These are phyloP conservation scores for Spathaspora sp. DNA, from an alignment of 1,139 yeast species.

Conservation along the genomic window DNA sequence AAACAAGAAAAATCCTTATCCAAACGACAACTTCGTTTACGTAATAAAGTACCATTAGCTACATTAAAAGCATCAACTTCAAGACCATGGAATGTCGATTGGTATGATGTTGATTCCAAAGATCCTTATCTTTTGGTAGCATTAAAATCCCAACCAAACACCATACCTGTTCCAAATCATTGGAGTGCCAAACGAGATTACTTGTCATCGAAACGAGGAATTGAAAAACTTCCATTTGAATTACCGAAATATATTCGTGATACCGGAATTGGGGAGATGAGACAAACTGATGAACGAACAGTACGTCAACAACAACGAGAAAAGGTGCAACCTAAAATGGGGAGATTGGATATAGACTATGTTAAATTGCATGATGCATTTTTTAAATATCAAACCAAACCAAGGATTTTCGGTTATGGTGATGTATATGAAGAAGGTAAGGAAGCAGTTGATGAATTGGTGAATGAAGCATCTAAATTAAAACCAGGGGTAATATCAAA, in stretches of 20 bases:
- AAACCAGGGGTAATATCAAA: constrained; percentile 71
- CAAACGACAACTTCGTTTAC: constrained; percentile 47
- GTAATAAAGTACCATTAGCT: constrained; percentile 64
- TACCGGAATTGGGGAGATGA: constrained; percentile 89
- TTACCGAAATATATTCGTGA: constrained; percentile 76
- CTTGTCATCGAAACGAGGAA: constrained; percentile 66
- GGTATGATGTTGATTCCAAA: constrained; percentile 83
- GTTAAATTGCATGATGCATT: constrained; percentile 83
- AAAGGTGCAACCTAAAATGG: constrained; percentile 87
- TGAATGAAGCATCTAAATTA: constrained; percentile 35
- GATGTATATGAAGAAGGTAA: constrained; percentile 81
- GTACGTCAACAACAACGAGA: constrained; percentile 78
- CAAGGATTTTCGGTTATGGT: constrained; percentile 66
- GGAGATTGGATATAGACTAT: constrained; percentile 83
- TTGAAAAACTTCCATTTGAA: constrained; percentile 72
- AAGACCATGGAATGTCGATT: constrained; percentile 76
- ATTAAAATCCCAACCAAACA: constrained; percentile 65
- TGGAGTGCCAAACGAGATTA: constrained; percentile 85
- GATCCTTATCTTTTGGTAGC: constrained; percentile 70
- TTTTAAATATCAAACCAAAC: constrained; percentile 76
- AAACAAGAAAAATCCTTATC: constrained; percentile 17
- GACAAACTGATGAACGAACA: constrained; percentile 53
- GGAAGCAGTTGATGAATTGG: constrained; percentile 50
- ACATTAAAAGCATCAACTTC: constrained; percentile 59
- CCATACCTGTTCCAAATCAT: constrained; percentile 77